These are phyloP conservation scores for Acer saccharum DNA, from an alignment of 345 rosid species.

Conservation along the genomic window DNA sequence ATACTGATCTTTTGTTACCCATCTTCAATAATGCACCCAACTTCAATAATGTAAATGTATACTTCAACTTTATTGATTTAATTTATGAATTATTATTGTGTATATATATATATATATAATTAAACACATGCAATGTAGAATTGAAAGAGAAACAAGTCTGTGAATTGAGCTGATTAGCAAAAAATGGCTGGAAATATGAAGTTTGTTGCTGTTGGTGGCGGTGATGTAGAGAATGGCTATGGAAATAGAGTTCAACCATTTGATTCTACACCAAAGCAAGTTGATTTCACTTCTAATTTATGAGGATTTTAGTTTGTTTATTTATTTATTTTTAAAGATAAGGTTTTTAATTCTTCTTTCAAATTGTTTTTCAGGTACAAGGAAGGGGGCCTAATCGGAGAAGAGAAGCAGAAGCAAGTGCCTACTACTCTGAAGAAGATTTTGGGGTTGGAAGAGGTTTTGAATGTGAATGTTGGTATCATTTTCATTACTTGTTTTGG, in stretches of 20 bases:
- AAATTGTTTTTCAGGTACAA: conserved; percentile 8
- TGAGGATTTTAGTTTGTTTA: background rate
- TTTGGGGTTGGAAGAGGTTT: conserved; percentile 29
- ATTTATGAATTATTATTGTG: background rate
- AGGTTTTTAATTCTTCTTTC: background rate
- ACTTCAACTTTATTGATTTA: too few species aligned
- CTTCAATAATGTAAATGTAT: too few species aligned
- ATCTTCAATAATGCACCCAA: too few species aligned
- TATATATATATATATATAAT: background rate
- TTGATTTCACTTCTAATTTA: background rate
- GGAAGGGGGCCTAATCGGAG: background rate
- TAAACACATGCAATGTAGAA: background rate
- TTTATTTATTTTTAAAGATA: background rate
- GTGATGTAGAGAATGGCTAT: conserved; percentile 22
- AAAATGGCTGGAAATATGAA: conserved; percentile 28
- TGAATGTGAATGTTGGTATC: conserved; percentile 21
- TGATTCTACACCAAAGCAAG: conserved; percentile 25
- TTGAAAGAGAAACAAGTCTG: background rate
- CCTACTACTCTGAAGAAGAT: background rate
- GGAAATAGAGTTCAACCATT: conserved; percentile 25
- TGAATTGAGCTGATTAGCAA: background rate
- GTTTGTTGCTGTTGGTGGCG: conserved; percentile 3
- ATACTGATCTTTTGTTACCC: too few species aligned
- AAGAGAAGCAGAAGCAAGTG: conserved; percentile 14
- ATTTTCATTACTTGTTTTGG: background rate